Evolutionary conservation across 208 protist species (phyloP).

Genomic region (Lotmaria passim): DNA sequence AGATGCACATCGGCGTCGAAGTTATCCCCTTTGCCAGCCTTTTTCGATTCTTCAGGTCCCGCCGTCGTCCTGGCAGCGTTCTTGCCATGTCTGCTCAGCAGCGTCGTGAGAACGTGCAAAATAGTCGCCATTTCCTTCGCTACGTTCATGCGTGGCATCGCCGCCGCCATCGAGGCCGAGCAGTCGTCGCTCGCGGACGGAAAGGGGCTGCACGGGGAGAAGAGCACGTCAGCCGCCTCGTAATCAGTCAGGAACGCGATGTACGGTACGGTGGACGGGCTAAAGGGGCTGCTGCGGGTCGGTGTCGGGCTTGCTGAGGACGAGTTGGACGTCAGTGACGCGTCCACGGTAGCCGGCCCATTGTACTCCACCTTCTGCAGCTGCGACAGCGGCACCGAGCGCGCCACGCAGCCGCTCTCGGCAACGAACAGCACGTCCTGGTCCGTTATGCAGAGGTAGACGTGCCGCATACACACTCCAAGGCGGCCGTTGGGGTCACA

Average conservation of each 20-base stretch:
- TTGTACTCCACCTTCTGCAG: conserved; percentile 40
- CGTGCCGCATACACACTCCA: conserved; percentile 35
- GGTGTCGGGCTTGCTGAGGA: not conserved
- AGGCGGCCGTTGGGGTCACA: conserved; percentile 29
- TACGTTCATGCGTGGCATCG: conserved; percentile 32
- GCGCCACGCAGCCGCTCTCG: conserved; percentile 31
- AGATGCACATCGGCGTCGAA: conserved; percentile 14
- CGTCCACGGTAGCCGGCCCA: not conserved
- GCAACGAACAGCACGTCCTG: conserved; percentile 34
- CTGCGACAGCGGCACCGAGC: conserved; percentile 26
- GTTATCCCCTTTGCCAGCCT: not conserved
- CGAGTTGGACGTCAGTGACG: not conserved
- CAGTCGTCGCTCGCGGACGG: conserved; percentile 10
- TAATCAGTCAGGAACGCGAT: conserved; percentile 25
- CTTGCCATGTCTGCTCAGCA: conserved; percentile 2
- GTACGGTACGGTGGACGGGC: conserved; percentile 7
- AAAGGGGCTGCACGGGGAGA: conserved; percentile 32
- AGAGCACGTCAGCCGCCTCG: conserved; percentile 29
- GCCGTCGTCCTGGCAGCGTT: not conserved
- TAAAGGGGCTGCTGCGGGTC: not conserved
- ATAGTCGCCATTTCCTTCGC: conserved; percentile 10
- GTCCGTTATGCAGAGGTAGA: conserved; percentile 51
- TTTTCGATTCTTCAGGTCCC: not conserved
- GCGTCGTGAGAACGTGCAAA: conserved; percentile 10
- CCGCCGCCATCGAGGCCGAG: conserved; percentile 31